Evolutionary conservation across 345 rosid species (phyloP).

Genomic region (Corchorus olitorius): DNA sequence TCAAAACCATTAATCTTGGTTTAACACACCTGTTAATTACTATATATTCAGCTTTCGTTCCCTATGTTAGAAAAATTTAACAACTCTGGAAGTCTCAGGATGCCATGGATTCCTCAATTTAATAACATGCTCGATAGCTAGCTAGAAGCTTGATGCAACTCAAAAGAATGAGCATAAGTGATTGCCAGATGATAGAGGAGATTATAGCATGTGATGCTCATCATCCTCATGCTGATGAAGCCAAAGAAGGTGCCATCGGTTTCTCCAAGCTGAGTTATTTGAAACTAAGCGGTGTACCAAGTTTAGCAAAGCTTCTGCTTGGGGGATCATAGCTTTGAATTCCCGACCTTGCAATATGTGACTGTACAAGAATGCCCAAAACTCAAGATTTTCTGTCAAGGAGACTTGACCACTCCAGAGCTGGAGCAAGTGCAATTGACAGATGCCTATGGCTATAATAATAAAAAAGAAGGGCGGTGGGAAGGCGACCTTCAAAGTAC

Average conservation of each 20-base stretch:
- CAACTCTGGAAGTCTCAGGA: not conserved
- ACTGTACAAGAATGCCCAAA: slow-evolving; percentile 16
- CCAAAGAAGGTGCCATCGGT: slow-evolving; percentile 2
- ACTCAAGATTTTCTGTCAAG: slow-evolving; percentile 23
- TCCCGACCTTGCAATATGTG: slow-evolving; percentile 21
- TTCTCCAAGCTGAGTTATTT: slow-evolving; percentile 20
- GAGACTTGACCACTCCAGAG: slow-evolving; percentile 25
- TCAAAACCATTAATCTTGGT: too few species aligned
- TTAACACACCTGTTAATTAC: too few species aligned
- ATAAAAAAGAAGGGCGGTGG: not conserved
- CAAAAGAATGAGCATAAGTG: slow-evolving; percentile 9
- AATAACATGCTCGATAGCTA: slow-evolving; percentile 17
- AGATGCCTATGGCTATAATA: not conserved
- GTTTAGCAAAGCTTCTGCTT: slow-evolving; percentile 20
- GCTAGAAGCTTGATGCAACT: slow-evolving; percentile 21
- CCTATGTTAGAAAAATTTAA: too few species aligned
- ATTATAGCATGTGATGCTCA: slow-evolving; percentile 20
- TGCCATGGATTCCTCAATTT: slow-evolving; percentile 24
- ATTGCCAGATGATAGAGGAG: slow-evolving; percentile 24
- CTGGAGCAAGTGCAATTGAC: slow-evolving; percentile 8
- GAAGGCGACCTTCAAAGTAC: not conserved
- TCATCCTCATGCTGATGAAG: slow-evolving; percentile 15
- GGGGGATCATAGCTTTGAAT: slow-evolving; percentile 5
- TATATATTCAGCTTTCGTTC: too few species aligned
- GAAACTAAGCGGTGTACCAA: slow-evolving; percentile 18